Base-by-base conservation (phyloP, 2,329 filamentous ascomycete species). In the Trichophyton verrucosum region DNA sequence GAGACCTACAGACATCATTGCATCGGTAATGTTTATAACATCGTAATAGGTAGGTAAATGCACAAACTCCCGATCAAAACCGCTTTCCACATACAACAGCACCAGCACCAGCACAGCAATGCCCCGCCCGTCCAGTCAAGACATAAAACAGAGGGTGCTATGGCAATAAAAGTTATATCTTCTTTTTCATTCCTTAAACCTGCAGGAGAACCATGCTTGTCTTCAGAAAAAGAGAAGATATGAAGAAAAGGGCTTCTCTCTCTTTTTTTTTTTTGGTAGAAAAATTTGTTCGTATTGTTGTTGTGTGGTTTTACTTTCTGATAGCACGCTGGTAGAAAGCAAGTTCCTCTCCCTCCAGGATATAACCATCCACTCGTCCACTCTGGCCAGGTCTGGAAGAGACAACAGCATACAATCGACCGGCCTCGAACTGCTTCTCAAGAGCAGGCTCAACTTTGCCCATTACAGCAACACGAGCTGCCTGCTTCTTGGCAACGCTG, bases 241-340 rank as follows among this genome's bases (percentile, higher is more conserved):
- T 58, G 63, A 62, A 64, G 46, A 46, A 13, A 38, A 13, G 33
- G 33, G 33, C 33, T 38, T 38, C 13, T 38, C 33, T 38, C 33
- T 44, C n/a, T n/a, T 44, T 44, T 17, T 44, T 44, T 17, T 58
- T 40, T 58, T 40, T 20, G 40, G 68, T 69, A 68, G 70, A 47
- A 49, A 20, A 53, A 33, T 68, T 65, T 57, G 17, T 42, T 22
- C 22, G 24, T 22, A 20, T 57, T 44, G 33, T 40, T 42, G 36
- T n/a, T 44, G 40, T 44, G 11, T 44, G 68, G 65, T 71, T 83
- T 82, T 96, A 97, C 86, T 96, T 97, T 86, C 94, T 89, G 80
- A 97, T 90, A 82, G 91, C 91, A 82, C 89, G 89, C 87, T 96
- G 91, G 90, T 99, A 99, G 89, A 99, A 99, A 79, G 91, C 91